phyloP scores from a whole-genome alignment of 768 basidiomycete species.

The Daedalea quercina region DNA sequence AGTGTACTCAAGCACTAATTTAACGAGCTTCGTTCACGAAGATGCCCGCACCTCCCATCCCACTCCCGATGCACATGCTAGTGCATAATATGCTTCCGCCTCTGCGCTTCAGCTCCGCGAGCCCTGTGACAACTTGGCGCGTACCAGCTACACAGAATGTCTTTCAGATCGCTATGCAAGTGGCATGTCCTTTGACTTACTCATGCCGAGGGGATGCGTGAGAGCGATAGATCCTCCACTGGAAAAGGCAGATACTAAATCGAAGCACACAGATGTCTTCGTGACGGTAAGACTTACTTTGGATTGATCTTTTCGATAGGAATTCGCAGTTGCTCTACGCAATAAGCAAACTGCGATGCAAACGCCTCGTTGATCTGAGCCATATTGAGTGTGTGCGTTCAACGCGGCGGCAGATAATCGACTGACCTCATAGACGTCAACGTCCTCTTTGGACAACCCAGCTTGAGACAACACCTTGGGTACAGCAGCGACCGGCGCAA shows the following conservation, averaged over 20 bases:
- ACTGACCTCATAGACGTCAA: constrained; percentile 69
- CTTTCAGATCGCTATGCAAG: background rate
- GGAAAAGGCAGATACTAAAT: background rate
- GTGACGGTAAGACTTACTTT: constrained; percentile 43
- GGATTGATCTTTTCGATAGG: constrained; percentile 81
- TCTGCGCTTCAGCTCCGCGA: constrained; percentile 70
- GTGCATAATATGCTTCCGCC: constrained; percentile 71
- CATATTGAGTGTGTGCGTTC: background rate
- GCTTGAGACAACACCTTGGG: constrained; percentile 57
- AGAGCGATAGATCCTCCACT: constrained; percentile 85
- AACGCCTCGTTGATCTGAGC: constrained; percentile 84
- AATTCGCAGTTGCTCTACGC: constrained; percentile 72
- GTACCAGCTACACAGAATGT: constrained; percentile 52
- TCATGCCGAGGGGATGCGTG: constrained; percentile 80
- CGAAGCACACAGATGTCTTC: background rate
- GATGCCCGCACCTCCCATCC: constrained; percentile 83
- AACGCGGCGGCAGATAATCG: background rate
- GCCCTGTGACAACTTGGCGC: constrained; percentile 84
- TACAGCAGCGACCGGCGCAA: constrained; percentile 66
- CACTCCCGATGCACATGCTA: constrained; percentile 77
- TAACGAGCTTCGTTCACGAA: constrained; percentile 58
- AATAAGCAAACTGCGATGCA: constrained; percentile 91
- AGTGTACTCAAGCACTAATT: background rate
- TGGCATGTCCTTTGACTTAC: constrained; percentile 32
- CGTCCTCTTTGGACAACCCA: constrained; percentile 63